These are phyloP conservation scores for Dactylellina parvicollis DNA, from an alignment of 2,329 filamentous ascomycete species.

Conservation along the genomic window DNA sequence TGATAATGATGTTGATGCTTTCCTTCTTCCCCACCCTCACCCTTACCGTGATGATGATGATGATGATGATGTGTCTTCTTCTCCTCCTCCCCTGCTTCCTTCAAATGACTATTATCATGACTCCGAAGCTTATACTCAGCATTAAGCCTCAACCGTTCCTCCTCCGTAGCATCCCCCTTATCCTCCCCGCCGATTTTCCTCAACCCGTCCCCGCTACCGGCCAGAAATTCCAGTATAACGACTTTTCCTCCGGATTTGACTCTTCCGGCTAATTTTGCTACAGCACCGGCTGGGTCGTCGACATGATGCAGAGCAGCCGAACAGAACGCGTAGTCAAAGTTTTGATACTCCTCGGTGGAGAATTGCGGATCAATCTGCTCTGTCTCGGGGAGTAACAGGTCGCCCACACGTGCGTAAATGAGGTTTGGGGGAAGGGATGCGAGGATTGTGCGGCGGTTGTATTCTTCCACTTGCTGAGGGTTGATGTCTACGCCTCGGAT, in stretches of 20 bases:
- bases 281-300: slow-evolving; percentile 20
- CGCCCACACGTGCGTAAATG: slow-evolving; percentile 18
- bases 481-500: slow-evolving; percentile 39
- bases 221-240: slow-evolving; percentile 40
- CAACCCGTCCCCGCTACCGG: background rate
- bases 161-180: too few relatives aligned
- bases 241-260: slow-evolving; percentile 16
- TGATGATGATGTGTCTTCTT: background rate
- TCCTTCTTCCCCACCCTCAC: background rate
- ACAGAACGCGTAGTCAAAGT: slow-evolving; percentile 45
- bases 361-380: background rate
- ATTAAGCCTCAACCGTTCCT: slow-evolving; percentile 29
- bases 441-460: slow-evolving; percentile 33
- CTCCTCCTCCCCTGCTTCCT: background rate
- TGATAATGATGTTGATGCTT: too few relatives aligned
- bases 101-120: slow-evolving; percentile 41
- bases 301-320: slow-evolving; percentile 43
- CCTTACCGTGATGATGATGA: slow-evolving; percentile 22
- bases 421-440: slow-evolving; percentile 13
- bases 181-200: background rate
- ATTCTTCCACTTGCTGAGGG: slow-evolving; percentile 45
- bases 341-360: slow-evolving; percentile 10
- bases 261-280: slow-evolving; percentile 19
- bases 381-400: slow-evolving; percentile 22
- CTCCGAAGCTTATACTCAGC: slow-evolving; percentile 39